Conservation (phyloP, 2,329 filamentous ascomycete genomes). For the Botrytis deweyae region DNA sequence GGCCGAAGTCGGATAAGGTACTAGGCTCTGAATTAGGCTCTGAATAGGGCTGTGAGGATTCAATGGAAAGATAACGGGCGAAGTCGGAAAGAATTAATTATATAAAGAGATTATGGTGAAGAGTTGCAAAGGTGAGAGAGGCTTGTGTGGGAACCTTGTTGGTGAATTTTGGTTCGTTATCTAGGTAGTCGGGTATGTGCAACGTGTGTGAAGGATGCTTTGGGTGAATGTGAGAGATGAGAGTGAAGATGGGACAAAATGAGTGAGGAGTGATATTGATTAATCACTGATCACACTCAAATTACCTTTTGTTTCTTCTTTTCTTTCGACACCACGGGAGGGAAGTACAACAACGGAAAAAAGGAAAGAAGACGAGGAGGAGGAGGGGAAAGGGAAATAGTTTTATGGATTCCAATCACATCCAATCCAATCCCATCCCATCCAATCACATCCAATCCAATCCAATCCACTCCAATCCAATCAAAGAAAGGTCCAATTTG, state of each 20-base stretch:
- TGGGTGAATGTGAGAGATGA: neutral
- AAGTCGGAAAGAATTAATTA: neutral
- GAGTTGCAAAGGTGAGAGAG: neutral
- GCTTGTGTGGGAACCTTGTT: neutral
- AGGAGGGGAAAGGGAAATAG: neutral
- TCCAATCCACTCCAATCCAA: neutral
- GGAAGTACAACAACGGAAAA: neutral
- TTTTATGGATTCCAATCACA: neutral
- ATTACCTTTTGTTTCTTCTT: neutral
- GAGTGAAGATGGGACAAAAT: neutral
- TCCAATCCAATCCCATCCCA: too few relatives aligned
- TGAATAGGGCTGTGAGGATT: neutral
- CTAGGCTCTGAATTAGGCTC: neutral
- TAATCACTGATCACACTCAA: neutral
- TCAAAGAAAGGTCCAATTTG: neutral
- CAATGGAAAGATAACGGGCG: neutral
- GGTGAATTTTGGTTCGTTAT: neutral
- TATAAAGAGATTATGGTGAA: conserved; percentile 1
- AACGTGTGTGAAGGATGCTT: neutral
- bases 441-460: too few relatives aligned
- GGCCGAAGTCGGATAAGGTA: neutral
- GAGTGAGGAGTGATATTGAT: neutral
- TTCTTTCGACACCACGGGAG: neutral
- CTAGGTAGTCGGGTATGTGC: too few relatives aligned
- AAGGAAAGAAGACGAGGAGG: neutral